Base-by-base conservation (phyloP, 345 rosid genomes). In the Turnera subulata region DNA sequence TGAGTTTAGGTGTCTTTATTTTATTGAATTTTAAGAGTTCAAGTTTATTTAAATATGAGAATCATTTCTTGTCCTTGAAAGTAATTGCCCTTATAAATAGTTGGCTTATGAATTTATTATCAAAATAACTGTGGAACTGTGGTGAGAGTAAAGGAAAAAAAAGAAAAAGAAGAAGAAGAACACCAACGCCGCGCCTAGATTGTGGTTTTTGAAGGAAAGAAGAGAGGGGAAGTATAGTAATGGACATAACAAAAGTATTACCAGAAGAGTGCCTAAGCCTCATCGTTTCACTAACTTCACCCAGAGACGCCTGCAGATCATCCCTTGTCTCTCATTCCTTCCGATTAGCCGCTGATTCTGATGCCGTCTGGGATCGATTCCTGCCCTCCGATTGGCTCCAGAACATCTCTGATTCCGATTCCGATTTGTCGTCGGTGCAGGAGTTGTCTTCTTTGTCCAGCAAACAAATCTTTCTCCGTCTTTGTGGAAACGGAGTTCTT, bases 361-460 rank as follows among this genome's bases (percentile, higher is more conserved):
- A 86, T 60, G 60, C 70, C n/a, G 82, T 89, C 5, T 84, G 94
- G 96, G 76, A 68, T 4, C 45, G 38, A 25, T 89, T 89, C 67
- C 69, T 89, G 26, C 91, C 86, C 0, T 21, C 73, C 13, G 81
- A 80, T 8, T 69, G 70, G 44, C 29, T 39, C 0, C 40, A 63
- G 48, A 40, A 77, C 8, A 24, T 82, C 17, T 62, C 77, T 7
- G 19, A 20, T 0, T 61, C 83, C 45, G 0, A 42, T 2, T 52
- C 32, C 11, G 24, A 16, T 43, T 26, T 19, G 18, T 62, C 56
- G 33, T 26, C 20, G 17, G 3, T 11, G 2, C 17, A 45, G 9
- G 17, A 47, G 1, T 12, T 58, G 5, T 50, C 50, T 0, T 29
- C 19, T 26, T 37, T 65, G 11, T 73, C 88, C 42, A 79, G 73